phyloP scores from a whole-genome alignment of 1,284 basidiomycete genomes.

The Gomphus bonarii region DNA sequence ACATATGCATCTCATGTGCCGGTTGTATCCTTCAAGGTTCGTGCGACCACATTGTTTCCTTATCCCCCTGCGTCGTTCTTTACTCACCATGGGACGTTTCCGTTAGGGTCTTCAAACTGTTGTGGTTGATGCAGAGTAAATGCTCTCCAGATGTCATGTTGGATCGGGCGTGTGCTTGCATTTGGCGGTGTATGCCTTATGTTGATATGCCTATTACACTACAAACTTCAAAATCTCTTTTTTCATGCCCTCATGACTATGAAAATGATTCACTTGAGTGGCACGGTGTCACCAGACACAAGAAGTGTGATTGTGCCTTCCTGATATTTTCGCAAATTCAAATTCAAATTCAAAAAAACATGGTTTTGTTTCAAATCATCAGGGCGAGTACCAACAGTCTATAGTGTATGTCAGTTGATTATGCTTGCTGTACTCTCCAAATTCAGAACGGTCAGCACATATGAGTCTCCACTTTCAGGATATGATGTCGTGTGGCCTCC shows the following conservation, averaged over 20 bases:
- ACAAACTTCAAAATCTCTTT: background rate
- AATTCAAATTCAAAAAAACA: no score
- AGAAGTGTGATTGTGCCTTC: no score
- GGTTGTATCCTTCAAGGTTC: conserved; percentile 78
- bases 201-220: background rate
- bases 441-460: no score
- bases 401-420: no score
- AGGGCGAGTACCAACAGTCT: no score
- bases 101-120: conserved; percentile 48
- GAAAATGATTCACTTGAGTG: no score
- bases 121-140: conserved; percentile 15
- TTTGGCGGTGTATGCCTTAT: background rate
- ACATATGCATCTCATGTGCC: conserved; percentile 81
- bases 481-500: no score
- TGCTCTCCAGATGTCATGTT: background rate
- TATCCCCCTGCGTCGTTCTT: background rate
- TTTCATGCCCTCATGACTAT: background rate
- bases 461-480: no score
- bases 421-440: no score
- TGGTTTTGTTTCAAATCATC: no score
- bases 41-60: conserved; percentile 16
- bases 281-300: no score
- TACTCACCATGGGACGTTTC: conserved; percentile 2
- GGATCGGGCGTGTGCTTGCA: background rate
- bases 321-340: no score